Base-by-base conservation (phyloP, 805 yeast species). In the Saccharomycopsis synnaedendra region DNA sequence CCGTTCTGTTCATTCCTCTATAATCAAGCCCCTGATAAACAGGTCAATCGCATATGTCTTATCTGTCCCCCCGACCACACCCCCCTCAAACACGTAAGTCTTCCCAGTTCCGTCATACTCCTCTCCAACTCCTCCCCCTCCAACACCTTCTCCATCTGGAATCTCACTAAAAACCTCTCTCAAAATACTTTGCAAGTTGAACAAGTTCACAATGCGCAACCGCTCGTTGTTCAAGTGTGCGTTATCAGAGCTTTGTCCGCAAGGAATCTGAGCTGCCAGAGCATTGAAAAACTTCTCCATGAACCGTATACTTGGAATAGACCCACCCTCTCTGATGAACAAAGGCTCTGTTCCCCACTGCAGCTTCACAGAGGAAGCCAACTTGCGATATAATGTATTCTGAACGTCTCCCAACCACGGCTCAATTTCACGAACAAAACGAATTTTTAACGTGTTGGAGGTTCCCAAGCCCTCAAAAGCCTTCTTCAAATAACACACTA, bases 321-420 rank as follows among this genome's bases (percentile, higher is more conserved):
- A 86, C 0, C 98, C 98, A 52, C 98, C 98, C 66, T 93, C 98
- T 55, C 97, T 76, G 33, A 93, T 85, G 51, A 80, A 82, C 39
- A 90, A 66, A 2, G 97, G 97, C 47, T 84, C 85, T 8, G 70
- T 65, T 0, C 75, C 78, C 98, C 98, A 90, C 47, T 80, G 85
- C 3, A 67, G 62, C 39, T 68, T 64, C 33, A 90, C 68, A 44
- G 84, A 86, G 29, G 75, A 66, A 47, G 72, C 70, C 35, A 93
- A 66, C 5, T 83, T 71, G 56, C 76, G 71, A 61, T 85, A 93
- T 1, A 89, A 86, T 40, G 71, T 71, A 58, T 85, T 88, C 9
- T 70, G 64, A 9, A 89, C 83, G 56, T 93, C 88, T 4, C 97
- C 97, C 6, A 90, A 66, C 98, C 98, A 90, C 2, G 97, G 95